phyloP scores from a whole-genome alignment of 441 rosid species.

The Corymbia calophylla region DNA sequence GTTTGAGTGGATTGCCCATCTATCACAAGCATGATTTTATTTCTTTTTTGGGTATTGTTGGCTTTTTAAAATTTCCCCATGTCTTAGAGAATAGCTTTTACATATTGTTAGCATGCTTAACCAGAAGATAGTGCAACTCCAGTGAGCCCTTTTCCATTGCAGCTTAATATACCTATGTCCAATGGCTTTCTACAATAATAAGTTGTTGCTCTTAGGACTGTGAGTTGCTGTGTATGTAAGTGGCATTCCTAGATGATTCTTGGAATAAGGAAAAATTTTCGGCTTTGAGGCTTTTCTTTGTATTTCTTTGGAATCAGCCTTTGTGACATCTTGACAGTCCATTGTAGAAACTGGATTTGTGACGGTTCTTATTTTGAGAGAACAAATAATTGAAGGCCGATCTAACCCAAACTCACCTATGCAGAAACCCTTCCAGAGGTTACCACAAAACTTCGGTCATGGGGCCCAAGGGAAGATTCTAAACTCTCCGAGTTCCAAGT shows the following conservation, averaged over 20 bases:
- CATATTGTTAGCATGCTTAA: not conserved
- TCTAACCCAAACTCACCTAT: conserved; percentile 6
- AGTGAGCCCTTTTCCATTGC: not conserved
- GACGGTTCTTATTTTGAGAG: not conserved
- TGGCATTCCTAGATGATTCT: not conserved
- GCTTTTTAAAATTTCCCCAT: not conserved
- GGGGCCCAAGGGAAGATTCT: conserved; percentile 68
- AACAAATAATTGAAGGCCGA: not conserved
- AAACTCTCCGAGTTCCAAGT: conserved; percentile 83
- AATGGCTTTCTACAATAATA: not conserved
- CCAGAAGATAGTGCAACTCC: not conserved
- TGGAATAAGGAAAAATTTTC: not conserved
- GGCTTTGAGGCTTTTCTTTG: not conserved
- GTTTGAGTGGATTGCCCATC: not conserved
- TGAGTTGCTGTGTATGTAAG: not conserved
- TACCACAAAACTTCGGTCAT: conserved; percentile 41
- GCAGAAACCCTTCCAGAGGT: conserved; percentile 77
- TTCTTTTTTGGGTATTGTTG: not conserved
- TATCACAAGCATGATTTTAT: not conserved
- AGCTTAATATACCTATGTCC: not conserved
- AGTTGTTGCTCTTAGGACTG: not conserved
- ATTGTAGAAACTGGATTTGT: too few relatives aligned
- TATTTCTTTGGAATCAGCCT: not conserved
- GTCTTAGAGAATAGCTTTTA: not conserved
- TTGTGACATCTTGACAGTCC: not conserved